These are phyloP conservation scores for Starmerella tilneyi DNA, from an alignment of 805 yeast species.

Conservation along the genomic window DNA sequence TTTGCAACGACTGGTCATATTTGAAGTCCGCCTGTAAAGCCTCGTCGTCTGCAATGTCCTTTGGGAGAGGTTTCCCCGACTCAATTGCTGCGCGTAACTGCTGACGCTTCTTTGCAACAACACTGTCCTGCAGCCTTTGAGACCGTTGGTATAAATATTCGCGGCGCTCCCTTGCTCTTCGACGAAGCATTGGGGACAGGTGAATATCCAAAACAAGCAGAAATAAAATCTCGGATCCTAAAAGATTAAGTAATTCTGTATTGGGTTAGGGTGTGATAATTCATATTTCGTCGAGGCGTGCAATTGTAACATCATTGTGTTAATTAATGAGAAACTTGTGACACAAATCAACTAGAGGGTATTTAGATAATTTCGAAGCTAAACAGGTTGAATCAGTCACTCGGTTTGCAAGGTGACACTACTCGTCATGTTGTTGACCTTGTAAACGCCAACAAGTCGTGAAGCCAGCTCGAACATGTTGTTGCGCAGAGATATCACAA, in stretches of 20 bases:
- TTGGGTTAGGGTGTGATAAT: not conserved
- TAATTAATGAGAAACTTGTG: no score
- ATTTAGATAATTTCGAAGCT: no score
- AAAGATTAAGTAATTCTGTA: not conserved
- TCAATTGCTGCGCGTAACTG: conserved; percentile 81
- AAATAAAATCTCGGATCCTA: no score
- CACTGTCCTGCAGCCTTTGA: conserved; percentile 79
- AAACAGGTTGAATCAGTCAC: no score
- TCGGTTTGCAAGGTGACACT: conserved; percentile 46
- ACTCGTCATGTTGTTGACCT: conserved; percentile 79
- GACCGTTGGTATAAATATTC: conserved; percentile 87
- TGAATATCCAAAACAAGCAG: no score
- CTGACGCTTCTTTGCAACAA: conserved; percentile 74
- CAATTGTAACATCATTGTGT: no score
- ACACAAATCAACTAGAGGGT: no score
- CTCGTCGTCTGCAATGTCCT: conserved; percentile 81
- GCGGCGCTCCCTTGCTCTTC: conserved; percentile 93
- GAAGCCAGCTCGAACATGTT: conserved; percentile 97
- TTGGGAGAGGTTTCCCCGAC: conserved; percentile 78
- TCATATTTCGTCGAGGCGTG: no score
- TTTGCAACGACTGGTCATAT: conserved; percentile 69
- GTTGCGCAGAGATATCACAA: conserved; percentile 88
- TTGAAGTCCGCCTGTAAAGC: conserved; percentile 69
- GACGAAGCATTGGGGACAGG: conserved; percentile 53
- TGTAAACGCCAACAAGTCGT: conserved; percentile 89